Evolutionary conservation across 495 filamentous ascomycete genomes (phyloP), one percentile per base, ranked within the genome.

Genomic region (Penicillium paradoxum): DNA sequence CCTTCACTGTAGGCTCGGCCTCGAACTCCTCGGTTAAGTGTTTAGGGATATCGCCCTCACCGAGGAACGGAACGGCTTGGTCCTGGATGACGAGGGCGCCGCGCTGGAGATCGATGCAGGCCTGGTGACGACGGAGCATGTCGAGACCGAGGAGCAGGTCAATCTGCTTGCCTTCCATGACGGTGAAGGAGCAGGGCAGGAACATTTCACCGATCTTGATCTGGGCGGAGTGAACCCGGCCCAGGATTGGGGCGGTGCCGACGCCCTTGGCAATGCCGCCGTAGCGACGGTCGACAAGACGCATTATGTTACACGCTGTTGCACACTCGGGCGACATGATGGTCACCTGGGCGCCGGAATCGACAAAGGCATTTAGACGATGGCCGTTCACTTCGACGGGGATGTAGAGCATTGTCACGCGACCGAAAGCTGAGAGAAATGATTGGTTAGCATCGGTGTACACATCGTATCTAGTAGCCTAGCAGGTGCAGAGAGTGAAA

Each of bases 161-260:
- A n/a, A 97, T 93, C 52, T 88, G 84, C 70, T 97, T 99, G 32
- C 93, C 93, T 71, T 99, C 93, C 93, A 99, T 97, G 57, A 99
- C 93, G n/a, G 95, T 97, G 70, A 99, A 99, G 43, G 87, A 88
- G 75, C 91, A 97, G 0, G 91, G 83, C 45, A 99, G 79, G 63
- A 89, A 90, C 62, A 91, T 81, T 32, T 79, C 80, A 15, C 93
- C 95, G 57, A 99, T 95, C 72, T 88, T 89, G 65, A 97, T 92
- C 67, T 88, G 88, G 13, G 95, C 92, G 15, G 86, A 88, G 64
- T 97, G 93, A 0, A 99, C 93, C 22, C 91, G 90, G 33, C 93
- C 93, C 15, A 99, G 83, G 55, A 99, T 96, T 42, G 83, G 86
- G 30, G 93, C 95, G 2, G 91, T 96, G 17, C 93, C 93, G 14